A percentile compares a stretch with the other conserved stretches of the same genome.
These are phyloP conservation scores for Cystofilobasidium macerans DNA, from an alignment of 768 basidiomycete genomes.

Conservation along the genomic window DNA sequence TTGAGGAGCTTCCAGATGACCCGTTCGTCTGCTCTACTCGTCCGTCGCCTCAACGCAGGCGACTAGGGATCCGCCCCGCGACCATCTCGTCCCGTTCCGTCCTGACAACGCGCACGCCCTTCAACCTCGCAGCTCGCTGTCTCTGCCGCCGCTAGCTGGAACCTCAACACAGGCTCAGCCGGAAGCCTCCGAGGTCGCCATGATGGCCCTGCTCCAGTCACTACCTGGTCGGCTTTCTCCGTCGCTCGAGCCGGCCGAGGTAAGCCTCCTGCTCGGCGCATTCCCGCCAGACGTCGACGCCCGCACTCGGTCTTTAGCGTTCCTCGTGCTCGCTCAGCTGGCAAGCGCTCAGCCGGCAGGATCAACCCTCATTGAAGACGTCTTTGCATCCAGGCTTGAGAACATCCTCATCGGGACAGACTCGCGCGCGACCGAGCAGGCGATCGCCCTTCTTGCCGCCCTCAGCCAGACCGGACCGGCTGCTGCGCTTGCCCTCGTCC, in stretches of 20 bases:
- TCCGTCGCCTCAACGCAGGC: too few relatives aligned
- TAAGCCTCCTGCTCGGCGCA: conserved; percentile 3
- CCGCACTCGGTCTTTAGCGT: conserved; percentile 13
- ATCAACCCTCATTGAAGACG: neutral
- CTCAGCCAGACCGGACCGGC: conserved; percentile 72
- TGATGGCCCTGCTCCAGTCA: conserved; percentile 11
- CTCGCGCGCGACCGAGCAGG: conserved; percentile 43
- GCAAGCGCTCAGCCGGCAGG: neutral
- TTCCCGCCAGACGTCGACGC: conserved; percentile 11
- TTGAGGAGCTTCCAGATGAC: conserved; percentile 18
- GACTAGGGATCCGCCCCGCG: too few relatives aligned
- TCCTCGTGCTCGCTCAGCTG: conserved; percentile 21
- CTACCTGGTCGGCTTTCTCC: neutral
- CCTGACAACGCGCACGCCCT: too few relatives aligned
- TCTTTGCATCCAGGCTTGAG: conserved; percentile 9
- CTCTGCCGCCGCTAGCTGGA: neutral
- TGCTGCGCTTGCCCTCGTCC: conserved; percentile 55
- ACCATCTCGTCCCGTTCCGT: too few relatives aligned
- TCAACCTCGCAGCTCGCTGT: too few relatives aligned
- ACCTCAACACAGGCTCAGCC: neutral
- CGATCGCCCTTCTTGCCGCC: conserved; percentile 59
- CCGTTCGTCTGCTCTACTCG: neutral
- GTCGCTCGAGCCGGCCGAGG: conserved; percentile 8
- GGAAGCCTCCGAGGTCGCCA: neutral
- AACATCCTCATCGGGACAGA: conserved; percentile 39